Evolutionary conservation across 495 filamentous ascomycete genomes (phyloP).

Genomic region (Annulohypoxylon nitens): DNA sequence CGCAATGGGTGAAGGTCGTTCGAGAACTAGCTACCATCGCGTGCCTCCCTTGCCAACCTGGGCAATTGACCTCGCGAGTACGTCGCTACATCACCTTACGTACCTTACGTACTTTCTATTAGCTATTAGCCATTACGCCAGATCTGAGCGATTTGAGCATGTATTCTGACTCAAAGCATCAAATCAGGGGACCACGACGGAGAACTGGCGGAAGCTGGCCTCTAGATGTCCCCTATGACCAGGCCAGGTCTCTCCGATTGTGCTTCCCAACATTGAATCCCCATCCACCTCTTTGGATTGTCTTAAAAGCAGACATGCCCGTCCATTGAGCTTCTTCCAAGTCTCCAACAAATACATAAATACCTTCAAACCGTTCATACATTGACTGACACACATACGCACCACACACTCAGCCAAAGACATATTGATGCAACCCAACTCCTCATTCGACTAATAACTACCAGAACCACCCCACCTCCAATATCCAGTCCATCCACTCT

Average conservation of each 20-base stretch:
- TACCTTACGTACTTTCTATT: conserved; percentile 6
- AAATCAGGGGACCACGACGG: conserved; percentile 31
- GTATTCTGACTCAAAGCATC: conserved; percentile 42
- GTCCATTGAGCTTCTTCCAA: conserved; percentile 36
- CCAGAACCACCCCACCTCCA: conserved; percentile 37
- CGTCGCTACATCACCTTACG: conserved; percentile 3
- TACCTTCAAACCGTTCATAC: conserved; percentile 4
- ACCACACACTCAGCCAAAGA: conserved; percentile 20
- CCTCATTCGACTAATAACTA: conserved; percentile 38
- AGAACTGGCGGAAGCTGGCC: background rate
- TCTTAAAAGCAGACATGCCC: conserved; percentile 40
- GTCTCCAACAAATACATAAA: conserved; percentile 38
- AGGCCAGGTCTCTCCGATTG: no score
- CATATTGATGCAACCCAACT: conserved; percentile 48
- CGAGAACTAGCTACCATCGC: conserved; percentile 42
- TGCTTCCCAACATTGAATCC: background rate
- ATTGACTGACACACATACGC: conserved; percentile 23
- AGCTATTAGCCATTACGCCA: conserved; percentile 12
- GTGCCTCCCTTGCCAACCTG: conserved; percentile 39
- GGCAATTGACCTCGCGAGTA: background rate
- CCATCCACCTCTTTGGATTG: conserved; percentile 11
- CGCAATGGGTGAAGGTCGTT: conserved; percentile 41
- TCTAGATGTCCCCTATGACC: background rate
- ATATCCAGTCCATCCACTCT: conserved; percentile 34
- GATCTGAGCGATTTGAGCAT: conserved; percentile 30